A percentile compares a stretch with the other conserved stretches of the same genome.
These are phyloP conservation scores for Starmerella davenportii DNA, from an alignment of 805 yeast genomes.

Conservation along the genomic window DNA sequence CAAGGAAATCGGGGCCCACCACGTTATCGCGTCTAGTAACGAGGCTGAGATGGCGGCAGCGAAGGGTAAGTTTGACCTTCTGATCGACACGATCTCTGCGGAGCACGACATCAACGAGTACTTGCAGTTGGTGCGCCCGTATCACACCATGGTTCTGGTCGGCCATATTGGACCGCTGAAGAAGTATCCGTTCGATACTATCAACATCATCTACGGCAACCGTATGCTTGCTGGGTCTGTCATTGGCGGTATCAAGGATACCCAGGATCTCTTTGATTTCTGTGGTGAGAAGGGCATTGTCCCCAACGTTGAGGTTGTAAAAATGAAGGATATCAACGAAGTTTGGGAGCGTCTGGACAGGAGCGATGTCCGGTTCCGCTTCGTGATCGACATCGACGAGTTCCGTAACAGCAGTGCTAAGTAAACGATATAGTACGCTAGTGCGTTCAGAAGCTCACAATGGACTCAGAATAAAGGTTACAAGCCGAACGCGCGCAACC, in stretches of 20 bases:
- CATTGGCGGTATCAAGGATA: conserved; percentile 47
- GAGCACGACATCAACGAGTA: conserved; percentile 34
- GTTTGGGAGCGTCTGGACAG: conserved; percentile 11
- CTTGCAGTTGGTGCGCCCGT: conserved; percentile 35
- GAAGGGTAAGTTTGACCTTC: conserved; percentile 29
- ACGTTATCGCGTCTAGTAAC: conserved; percentile 33
- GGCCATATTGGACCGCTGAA: conserved; percentile 36
- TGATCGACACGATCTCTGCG: conserved; percentile 35
- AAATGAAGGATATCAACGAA: conserved; percentile 23
- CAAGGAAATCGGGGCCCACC: conserved; percentile 36
- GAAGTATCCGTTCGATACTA: conserved; percentile 29
- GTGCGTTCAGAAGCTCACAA: no score
- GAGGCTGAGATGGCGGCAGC: conserved; percentile 23
- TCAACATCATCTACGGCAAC: conserved; percentile 30
- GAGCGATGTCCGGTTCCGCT: conserved; percentile 15
- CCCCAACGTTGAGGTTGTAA: conserved; percentile 47
- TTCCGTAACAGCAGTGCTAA: background rate
- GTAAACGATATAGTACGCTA: no score
- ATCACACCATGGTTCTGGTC: conserved; percentile 42
- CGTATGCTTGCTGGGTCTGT: conserved; percentile 27
- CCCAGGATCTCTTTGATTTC: conserved; percentile 44
- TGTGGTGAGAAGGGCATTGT: conserved; percentile 41
- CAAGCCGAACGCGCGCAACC: no score
- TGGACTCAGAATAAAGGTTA: no score
- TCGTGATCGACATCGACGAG: conserved; percentile 12